These are phyloP conservation scores for Coemansia sp. DNA, from an alignment of 192 early-diverging fungal genomes.

Conservation along the genomic window DNA sequence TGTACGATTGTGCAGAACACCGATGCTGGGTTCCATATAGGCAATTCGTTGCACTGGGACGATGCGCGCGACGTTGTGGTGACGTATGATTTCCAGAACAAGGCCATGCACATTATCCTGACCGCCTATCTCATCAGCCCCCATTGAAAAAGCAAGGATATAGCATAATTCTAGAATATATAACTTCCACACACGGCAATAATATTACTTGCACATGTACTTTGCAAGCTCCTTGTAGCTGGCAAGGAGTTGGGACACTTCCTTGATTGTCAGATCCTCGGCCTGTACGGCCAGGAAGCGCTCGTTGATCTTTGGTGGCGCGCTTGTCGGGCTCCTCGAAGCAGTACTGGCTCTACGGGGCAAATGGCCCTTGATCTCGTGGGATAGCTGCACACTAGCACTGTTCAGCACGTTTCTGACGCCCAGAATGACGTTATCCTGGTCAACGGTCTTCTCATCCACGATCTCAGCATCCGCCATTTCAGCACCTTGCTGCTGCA, in stretches of 20 bases:
- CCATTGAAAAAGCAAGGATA: too few species aligned
- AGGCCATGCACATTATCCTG: slow-evolving; percentile 25
- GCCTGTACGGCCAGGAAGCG: slow-evolving; percentile 4
- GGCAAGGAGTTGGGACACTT: slow-evolving; percentile 32
- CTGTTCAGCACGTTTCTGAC: slow-evolving; percentile 22
- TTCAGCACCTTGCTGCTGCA: slow-evolving; percentile 5
- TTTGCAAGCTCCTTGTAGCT: slow-evolving; percentile 48
- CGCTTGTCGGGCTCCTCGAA: neutral
- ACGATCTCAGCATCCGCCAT: neutral
- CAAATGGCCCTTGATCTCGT: slow-evolving; percentile 44
- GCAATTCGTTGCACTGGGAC: slow-evolving; percentile 36
- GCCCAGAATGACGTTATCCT: slow-evolving; percentile 16
- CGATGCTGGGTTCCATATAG: slow-evolving; percentile 35
- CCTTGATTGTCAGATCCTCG: slow-evolving; percentile 32
- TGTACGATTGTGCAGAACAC: slow-evolving; percentile 49
- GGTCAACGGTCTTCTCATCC: slow-evolving; percentile 9
- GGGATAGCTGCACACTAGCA: slow-evolving; percentile 42
- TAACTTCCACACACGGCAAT: too few species aligned
- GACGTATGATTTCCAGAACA: slow-evolving; percentile 31
- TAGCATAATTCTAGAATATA: too few species aligned
- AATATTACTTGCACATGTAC: slow-evolving; percentile 22
- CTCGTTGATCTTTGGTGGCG: slow-evolving; percentile 14
- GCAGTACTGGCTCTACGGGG: slow-evolving; percentile 9
- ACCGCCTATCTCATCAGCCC: slow-evolving; percentile 32
- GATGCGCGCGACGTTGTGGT: slow-evolving; percentile 22